Evolutionary conservation across 1,284 basidiomycete genomes (phyloP).

Genomic region (Sutorius eximius): DNA sequence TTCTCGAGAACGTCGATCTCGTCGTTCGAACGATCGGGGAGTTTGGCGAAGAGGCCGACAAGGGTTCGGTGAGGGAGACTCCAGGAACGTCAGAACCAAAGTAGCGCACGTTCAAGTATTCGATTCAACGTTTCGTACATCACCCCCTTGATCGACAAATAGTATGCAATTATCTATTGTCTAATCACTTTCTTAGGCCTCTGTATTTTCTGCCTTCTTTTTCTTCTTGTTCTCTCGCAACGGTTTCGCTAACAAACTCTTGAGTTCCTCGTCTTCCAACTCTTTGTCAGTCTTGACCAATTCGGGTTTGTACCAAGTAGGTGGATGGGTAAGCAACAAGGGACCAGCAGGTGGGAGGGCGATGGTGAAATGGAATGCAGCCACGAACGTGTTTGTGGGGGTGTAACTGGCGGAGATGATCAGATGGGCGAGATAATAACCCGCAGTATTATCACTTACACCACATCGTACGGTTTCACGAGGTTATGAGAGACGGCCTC

Average conservation of each 20-base stretch:
- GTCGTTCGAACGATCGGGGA: constrained; percentile 79
- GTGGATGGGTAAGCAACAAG: constrained; percentile 80
- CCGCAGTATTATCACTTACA: constrained; percentile 50
- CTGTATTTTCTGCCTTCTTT: constrained; percentile 57
- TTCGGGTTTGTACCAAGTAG: constrained; percentile 91
- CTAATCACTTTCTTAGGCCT: constrained; percentile 32
- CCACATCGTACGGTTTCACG: constrained; percentile 87
- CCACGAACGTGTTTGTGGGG: constrained; percentile 77
- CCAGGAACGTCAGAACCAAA: neutral
- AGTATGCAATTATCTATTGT: constrained; percentile 27
- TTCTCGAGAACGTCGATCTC: constrained; percentile 84
- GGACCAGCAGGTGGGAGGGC: constrained; percentile 87
- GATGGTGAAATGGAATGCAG: constrained; percentile 95
- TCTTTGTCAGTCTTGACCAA: constrained; percentile 88
- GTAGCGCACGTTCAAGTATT: constrained; percentile 9
- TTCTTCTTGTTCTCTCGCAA: constrained; percentile 92
- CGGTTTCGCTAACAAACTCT: constrained; percentile 74
- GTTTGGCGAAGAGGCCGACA: constrained; percentile 64
- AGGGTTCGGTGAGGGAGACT: neutral
- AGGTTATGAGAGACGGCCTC: constrained; percentile 94
- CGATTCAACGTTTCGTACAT: constrained; percentile 17
- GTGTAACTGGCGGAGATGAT: constrained; percentile 59
- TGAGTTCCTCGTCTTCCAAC: constrained; percentile 84
- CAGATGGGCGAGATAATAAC: constrained; percentile 2
- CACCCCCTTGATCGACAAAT: constrained; percentile 17